Evolutionary conservation across 2,329 filamentous ascomycete species (phyloP), one percentile per base, ranked within the genome.

Genomic region (Aurifilum marmelostoma): DNA sequence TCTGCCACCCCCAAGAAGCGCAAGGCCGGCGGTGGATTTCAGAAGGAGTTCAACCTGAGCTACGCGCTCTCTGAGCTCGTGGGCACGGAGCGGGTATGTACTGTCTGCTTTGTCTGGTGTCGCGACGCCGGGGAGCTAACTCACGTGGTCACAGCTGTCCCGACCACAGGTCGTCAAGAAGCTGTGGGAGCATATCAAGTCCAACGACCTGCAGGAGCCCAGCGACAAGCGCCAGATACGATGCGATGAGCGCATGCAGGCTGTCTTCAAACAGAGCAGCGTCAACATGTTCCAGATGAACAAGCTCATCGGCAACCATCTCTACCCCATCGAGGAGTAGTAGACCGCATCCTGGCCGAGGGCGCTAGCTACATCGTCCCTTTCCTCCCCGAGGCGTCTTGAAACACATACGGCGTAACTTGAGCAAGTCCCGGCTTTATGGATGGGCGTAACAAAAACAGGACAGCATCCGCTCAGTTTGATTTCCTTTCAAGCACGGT

Each of bases 271-370:
- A 79, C 88, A 92, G 76, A 89, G 94, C 75, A 92, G 88, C 76
- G 92, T 99, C 63, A 93, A 98, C 80, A 99, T 99, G 96, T 99
- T 99, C 80, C 94, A 93, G 74, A 98, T 99, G 95, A 98, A 97
- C 84, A 97, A 97, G 84, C 88, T 97, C 21, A 88, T 98, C 14
- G 93, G 92, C 72, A 90, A 91, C 77, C 95, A 98, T 76, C 84
- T 98, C 52, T 97, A 97, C 77, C 92, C 91, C 2, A 86, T 92
- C 62, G 93, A 95, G 66, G 93, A 96, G 78, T 70, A 65, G 39
- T 70, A 65, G 39, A 24, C 21, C 9, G 27, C 34, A 16, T 9
- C 14, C 43, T n/a, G 24, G 34, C 34, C 14, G 16, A 24, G 6
- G 58, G 18, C n/a, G 7, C 58, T 37, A 39, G 58, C 32, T 21